A percentile compares a stretch with the other conserved stretches of the same genome.
These are phyloP conservation scores for Solanum ahanhuiri DNA, from an alignment of 257 asterid species.

Conservation along the genomic window DNA sequence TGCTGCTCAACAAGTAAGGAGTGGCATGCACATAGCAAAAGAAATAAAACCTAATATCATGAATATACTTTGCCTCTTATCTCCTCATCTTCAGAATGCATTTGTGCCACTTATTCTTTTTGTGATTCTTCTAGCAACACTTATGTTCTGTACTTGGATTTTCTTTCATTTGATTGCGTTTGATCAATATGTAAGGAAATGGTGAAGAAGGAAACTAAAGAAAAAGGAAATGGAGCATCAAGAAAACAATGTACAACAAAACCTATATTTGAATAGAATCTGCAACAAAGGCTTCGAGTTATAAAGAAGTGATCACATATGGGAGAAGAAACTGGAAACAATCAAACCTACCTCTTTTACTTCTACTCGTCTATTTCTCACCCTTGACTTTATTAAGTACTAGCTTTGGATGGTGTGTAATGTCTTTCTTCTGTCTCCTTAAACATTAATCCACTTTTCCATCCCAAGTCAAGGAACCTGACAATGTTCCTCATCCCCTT, in stretches of 20 bases:
- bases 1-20: not conserved
- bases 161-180: not conserved
- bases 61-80: not conserved
- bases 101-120: not conserved
- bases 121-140: not conserved
- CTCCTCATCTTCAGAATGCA: not conserved
- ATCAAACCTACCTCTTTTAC: not conserved
- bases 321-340: not conserved
- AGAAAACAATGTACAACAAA: not conserved
- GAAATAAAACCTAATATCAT: not conserved
- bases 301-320: not conserved
- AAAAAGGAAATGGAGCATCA: not conserved
- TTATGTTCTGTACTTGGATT: not conserved
- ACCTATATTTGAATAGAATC: not conserved
- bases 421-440: not conserved
- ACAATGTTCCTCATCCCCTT: not conserved
- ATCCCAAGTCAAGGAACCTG: not conserved
- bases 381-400: too few relatives aligned
- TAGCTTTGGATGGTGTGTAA: not conserved
- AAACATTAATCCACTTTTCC: not conserved
- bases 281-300: not conserved
- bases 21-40: not conserved
- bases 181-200: not conserved
- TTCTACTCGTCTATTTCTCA: too few relatives aligned
- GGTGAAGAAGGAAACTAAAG: not conserved